Conservation (phyloP, 805 yeast genomes). For the Cyberlindnera petersonii region DNA sequence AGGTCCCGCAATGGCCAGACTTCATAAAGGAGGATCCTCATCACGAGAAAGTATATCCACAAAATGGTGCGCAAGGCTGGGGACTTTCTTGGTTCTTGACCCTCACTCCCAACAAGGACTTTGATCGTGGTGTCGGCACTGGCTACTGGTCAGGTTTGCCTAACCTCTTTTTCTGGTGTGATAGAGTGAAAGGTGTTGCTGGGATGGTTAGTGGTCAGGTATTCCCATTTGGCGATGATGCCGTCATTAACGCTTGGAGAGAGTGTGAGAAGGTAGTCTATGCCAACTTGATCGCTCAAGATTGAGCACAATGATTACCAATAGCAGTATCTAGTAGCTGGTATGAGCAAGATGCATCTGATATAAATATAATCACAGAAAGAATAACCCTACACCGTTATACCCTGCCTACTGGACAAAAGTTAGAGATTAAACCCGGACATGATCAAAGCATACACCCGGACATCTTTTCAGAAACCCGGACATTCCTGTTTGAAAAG, state of each 20-base stretch:
- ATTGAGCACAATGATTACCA: no score
- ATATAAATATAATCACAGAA: no score
- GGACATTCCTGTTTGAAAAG: no score
- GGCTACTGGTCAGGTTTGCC: slow-evolving; percentile 40
- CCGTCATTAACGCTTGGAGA: slow-evolving; percentile 19
- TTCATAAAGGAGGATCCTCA: slow-evolving; percentile 1
- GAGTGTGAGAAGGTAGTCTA: slow-evolving; percentile 23
- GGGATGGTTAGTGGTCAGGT: slow-evolving; percentile 38
- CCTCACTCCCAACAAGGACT: slow-evolving; percentile 24
- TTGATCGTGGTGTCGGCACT: slow-evolving; percentile 36
- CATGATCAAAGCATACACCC: no score
- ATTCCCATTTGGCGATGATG: slow-evolving; percentile 33
- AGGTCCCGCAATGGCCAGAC: slow-evolving; percentile 30
- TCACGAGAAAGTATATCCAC: not conserved
- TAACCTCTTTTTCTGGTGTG: slow-evolving; percentile 40
- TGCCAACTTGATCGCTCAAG: slow-evolving; percentile 10
- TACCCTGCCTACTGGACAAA: no score
- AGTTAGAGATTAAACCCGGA: no score
- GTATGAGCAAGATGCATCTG: no score
- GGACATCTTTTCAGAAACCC: no score
- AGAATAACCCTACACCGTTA: no score
- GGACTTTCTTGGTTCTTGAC: slow-evolving; percentile 14
- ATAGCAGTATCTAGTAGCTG: no score
- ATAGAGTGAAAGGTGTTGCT: slow-evolving; percentile 35
- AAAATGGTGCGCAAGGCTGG: slow-evolving; percentile 21